Conservation (phyloP, 345 rosid species). For the Brassica napus region Da-Ae NC_063437.1:20057001-20057500, state of each 20-base stretch:
- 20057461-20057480: too few species aligned
- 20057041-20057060: constrained; percentile 80
- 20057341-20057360: not conserved
- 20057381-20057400: too few species aligned
- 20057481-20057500: too few species aligned
- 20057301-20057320: not conserved
- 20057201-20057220: constrained; percentile 88
- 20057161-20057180: constrained; percentile 75
- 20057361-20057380: too few species aligned
- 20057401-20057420: too few species aligned
- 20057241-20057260: constrained; percentile 89
- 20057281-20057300: not conserved
- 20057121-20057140: constrained; percentile 82
- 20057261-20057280: constrained; percentile 26
- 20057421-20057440: too few species aligned
- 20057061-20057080: constrained; percentile 81
- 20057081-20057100: constrained; percentile 80
- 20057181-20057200: constrained; percentile 72
- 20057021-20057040: constrained; percentile 95
- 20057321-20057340: not conserved
- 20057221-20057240: constrained; percentile 81
- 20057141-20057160: constrained; percentile 98
- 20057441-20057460: too few species aligned
- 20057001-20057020: constrained; percentile 90
- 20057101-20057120: constrained; percentile 93